Conservation (phyloP, 208 protist genomes). For the Acanthamoeba divionensis region DNA sequence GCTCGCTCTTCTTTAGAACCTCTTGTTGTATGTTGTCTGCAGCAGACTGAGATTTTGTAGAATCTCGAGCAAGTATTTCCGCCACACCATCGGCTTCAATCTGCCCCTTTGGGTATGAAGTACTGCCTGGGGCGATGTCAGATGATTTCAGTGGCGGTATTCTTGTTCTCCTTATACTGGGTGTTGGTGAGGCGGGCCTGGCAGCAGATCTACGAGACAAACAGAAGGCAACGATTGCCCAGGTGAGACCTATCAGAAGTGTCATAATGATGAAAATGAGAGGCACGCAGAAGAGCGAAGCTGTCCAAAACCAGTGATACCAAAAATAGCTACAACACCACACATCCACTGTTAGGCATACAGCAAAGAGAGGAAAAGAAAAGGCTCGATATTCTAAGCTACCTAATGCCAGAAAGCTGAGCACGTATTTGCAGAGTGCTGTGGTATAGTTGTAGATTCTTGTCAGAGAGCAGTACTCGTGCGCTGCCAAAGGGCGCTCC, state of each 20-base stretch:
- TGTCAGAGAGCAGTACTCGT: background rate
- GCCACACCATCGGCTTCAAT: no score
- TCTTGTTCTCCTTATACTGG: no score
- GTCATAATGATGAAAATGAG: background rate
- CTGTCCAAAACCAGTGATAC: constrained; percentile 29
- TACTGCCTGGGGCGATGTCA: no score
- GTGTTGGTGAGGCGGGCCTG: no score
- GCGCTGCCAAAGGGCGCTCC: background rate
- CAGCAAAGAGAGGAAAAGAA: background rate
- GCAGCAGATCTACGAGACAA: no score
- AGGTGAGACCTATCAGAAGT: background rate
- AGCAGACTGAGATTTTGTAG: no score
- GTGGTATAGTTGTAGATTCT: background rate
- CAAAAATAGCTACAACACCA: constrained; percentile 19
- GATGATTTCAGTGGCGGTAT: no score
- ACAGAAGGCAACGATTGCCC: background rate
- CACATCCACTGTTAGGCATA: background rate
- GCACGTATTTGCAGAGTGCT: background rate
- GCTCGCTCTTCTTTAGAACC: no score
- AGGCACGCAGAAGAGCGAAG: background rate
- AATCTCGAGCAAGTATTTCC: no score
- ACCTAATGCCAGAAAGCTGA: background rate
- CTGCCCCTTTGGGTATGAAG: no score
- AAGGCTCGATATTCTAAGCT: no score
- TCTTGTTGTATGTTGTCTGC: no score